These are phyloP conservation scores for Trichoderma harzianum DNA, from an alignment of 2,329 filamentous ascomycete genomes.

Conservation along the genomic window DNA sequence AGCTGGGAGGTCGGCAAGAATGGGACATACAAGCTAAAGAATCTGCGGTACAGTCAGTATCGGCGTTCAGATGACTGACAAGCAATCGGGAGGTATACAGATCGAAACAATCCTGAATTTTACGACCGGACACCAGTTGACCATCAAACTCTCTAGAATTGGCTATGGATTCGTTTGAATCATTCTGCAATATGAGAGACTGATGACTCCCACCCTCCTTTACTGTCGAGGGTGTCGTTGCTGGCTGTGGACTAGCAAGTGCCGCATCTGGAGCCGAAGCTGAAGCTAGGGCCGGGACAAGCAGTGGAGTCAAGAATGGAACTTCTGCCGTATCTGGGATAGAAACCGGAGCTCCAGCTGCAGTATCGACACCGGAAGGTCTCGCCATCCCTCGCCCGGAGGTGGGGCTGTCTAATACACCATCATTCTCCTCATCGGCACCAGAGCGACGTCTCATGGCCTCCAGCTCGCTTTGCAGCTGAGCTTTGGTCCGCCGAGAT, in stretches of 20 bases:
- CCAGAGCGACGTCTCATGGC: not conserved
- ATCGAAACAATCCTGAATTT: slow-evolving; percentile 9
- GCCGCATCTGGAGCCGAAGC: not conserved
- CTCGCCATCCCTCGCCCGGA: not conserved
- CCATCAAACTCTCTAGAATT: not conserved
- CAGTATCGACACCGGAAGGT: not conserved
- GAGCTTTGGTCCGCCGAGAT: slow-evolving; percentile 8
- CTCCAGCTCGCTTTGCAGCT: slow-evolving; percentile 6
- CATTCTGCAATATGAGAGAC: not conserved
- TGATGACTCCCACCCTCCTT: not conserved
- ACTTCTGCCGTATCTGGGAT: not conserved
- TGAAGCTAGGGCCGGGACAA: not conserved
- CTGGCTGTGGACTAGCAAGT: not conserved
- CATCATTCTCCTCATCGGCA: not conserved
- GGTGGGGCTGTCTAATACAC: not conserved
- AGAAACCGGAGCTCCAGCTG: not conserved
- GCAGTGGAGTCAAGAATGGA: not conserved
- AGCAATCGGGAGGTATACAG: not conserved
- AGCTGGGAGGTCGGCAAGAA: not conserved
- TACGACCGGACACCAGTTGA: not conserved
- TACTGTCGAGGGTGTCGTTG: not conserved
- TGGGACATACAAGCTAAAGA: slow-evolving; percentile 4
- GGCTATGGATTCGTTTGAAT: not conserved
- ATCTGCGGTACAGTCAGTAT: not conserved
- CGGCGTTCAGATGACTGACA: not conserved